Conservation (phyloP, 257 asterid species). For the Solanum neorickii region DNA sequence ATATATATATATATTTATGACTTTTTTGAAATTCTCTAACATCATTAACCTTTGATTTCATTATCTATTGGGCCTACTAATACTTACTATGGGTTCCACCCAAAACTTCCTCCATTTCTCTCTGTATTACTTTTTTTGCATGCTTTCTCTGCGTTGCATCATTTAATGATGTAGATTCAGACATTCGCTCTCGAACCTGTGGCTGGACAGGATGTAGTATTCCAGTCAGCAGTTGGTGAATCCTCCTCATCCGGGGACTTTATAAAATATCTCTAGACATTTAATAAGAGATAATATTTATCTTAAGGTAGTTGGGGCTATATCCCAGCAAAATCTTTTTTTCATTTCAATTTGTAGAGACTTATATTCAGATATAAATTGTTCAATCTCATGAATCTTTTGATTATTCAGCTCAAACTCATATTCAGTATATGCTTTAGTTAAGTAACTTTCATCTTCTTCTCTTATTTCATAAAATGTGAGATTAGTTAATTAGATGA, state of each 20-base stretch:
- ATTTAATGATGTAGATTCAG: neutral
- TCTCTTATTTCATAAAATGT: neutral
- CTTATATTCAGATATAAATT: neutral
- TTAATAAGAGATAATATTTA: too few relatives aligned
- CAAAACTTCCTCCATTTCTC: too few relatives aligned
- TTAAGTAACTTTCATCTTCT: neutral
- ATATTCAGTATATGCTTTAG: neutral
- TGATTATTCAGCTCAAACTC: neutral
- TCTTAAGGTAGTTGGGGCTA: neutral
- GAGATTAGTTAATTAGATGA: neutral
- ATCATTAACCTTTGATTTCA: too few relatives aligned
- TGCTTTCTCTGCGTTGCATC: neutral
- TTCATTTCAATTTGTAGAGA: neutral
- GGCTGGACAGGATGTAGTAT: neutral
- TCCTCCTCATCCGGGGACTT: neutral
- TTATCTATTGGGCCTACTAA: too few relatives aligned
- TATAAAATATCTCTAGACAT: neutral
- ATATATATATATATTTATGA: too few relatives aligned
- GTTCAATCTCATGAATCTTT: neutral
- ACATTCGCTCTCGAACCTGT: neutral
- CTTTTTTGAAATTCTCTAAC: too few relatives aligned
- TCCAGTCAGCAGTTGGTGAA: neutral
- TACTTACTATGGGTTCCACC: too few relatives aligned
- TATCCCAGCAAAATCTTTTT: neutral
- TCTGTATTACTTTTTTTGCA: too few relatives aligned